These are phyloP conservation scores for Euclidium syriacum DNA, from an alignment of 345 rosid genomes.

Conservation along the genomic window DNA sequence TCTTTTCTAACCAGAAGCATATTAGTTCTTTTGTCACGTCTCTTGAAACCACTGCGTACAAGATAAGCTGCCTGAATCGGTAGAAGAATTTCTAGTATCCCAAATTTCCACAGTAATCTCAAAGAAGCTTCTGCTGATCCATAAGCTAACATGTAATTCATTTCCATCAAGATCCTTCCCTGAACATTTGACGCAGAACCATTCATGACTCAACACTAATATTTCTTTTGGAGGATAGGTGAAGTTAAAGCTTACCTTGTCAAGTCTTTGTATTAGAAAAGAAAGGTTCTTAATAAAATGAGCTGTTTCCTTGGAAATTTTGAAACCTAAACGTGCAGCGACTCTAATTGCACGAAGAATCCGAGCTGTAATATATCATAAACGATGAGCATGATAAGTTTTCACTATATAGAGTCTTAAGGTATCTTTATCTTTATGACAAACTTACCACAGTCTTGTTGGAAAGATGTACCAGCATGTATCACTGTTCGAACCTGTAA, in stretches of 20 bases:
- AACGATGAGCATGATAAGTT: background rate
- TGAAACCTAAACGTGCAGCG: conserved; percentile 73
- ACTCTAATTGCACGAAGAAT: conserved; percentile 74
- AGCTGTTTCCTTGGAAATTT: conserved; percentile 78
- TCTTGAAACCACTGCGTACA: conserved; percentile 56
- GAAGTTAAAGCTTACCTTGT: conserved; percentile 44
- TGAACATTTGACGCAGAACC: conserved; percentile 27
- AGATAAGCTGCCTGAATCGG: conserved; percentile 95
- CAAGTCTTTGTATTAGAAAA: conserved; percentile 52
- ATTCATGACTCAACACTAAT: background rate
- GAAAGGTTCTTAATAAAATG: conserved; percentile 58
- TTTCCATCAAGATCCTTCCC: conserved; percentile 89
- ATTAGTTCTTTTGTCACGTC: conserved; percentile 89
- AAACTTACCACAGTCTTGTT: conserved; percentile 66
- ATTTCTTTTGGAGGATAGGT: background rate
- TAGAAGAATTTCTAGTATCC: conserved; percentile 76
- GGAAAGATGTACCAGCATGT: conserved; percentile 59
- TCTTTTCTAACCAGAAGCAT: conserved; percentile 72
- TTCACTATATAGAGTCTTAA: background rate
- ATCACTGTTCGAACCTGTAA: conserved; percentile 55
- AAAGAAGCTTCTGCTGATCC: conserved; percentile 97
- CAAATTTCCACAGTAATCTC: conserved; percentile 88
- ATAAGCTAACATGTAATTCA: conserved; percentile 96
- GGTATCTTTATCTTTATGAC: background rate
- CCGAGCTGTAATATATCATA: conserved; percentile 55